phyloP scores from a whole-genome alignment of 2,329 filamentous ascomycete species.

The Escovopsis weberi region DNA sequence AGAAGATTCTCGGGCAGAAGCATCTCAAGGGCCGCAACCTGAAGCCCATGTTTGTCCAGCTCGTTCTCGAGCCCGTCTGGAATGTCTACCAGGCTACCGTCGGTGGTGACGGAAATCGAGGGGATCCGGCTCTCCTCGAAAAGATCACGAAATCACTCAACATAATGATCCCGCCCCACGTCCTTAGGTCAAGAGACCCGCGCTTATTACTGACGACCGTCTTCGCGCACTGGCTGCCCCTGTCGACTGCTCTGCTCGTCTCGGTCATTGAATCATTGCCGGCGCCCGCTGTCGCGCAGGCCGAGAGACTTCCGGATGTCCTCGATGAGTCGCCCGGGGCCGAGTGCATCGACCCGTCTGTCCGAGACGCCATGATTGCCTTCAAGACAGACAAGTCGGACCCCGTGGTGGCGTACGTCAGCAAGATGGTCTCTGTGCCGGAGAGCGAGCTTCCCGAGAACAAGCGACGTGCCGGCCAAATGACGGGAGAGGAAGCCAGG shows the following conservation, averaged over 20 bases:
- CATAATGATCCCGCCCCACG: constrained; percentile 70
- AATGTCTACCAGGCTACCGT: constrained; percentile 85
- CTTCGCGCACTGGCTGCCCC: constrained; percentile 78
- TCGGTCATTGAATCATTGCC: constrained; percentile 89
- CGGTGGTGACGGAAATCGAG: constrained; percentile 67
- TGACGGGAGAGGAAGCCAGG: constrained; percentile 80
- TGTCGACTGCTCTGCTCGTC: constrained; percentile 84
- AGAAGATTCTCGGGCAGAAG: constrained; percentile 77
- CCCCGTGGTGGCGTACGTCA: constrained; percentile 86
- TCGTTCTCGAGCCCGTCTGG: constrained; percentile 93
- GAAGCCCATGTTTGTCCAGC: constrained; percentile 95
- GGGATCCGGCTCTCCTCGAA: constrained; percentile 68
- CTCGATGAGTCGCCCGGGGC: constrained; percentile 68
- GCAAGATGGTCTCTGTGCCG: constrained; percentile 94
- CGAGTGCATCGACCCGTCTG: constrained; percentile 48
- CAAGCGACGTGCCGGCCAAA: constrained; percentile 53
- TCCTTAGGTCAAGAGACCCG: constrained; percentile 71
- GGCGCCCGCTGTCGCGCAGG: constrained; percentile 67
- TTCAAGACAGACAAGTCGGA: constrained; percentile 58
- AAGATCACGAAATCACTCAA: constrained; percentile 90
- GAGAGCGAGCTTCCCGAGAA: constrained; percentile 86
- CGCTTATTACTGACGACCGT: constrained; percentile 72
- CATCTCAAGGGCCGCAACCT: constrained; percentile 83
- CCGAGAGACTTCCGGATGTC: constrained; percentile 62
- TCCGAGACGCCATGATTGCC: constrained; percentile 68